Base-by-base conservation (phyloP, 2,329 filamentous ascomycete species). In the Sporothrix pallida region DNA sequence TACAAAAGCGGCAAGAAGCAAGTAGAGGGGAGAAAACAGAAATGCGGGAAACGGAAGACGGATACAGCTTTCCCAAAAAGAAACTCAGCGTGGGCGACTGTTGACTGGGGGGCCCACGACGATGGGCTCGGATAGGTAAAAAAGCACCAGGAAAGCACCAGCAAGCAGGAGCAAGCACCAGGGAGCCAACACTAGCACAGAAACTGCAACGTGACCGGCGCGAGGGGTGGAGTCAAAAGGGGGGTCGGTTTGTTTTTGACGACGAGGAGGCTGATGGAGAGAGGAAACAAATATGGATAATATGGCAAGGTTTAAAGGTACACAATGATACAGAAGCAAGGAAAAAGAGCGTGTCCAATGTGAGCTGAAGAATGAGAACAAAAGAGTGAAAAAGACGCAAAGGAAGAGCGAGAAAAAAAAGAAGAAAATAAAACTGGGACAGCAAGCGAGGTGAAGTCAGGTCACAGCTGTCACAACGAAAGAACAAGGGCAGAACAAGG, bases 181-280 rank as follows among this genome's bases (percentile, higher is more conserved):
- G 42, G 37, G 7, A 58, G 26, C 26, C 50, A 73, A 46, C 54
- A 67, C 71, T 74, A 74, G 73, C 65, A 71, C 65, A 15, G 50
- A 74, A 74, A 70, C 70, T 70, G 73, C 73, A 74, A 72, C 65
- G 70, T 70, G 73, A 72, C 73, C 70, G 60, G 52, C 31, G 42
- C 26, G 63, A 20, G 54, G 31, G 54, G 70, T 70, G 73, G 70
- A 68, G 73, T 69, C 48, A 56, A 70, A 63, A 31, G 70, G 62
- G 50, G 54, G 48, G 63, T 50, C 42, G 31, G 52, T 65, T 46
- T 26, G 31, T 63, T 52, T 26, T 46, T 23, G 63, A 56, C 31
- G 31, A 37, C 7, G 56, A n/a, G 17, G 54, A 23, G 48, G 20
- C 42, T 15, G 15, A 17, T 46, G 54, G 17, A 54, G 70, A 63